A percentile compares a stretch with the other conserved stretches of the same genome.
phyloP scores from a whole-genome alignment of 2,329 filamentous ascomycete genomes.

The Sordariomycetes sp. region DNA sequence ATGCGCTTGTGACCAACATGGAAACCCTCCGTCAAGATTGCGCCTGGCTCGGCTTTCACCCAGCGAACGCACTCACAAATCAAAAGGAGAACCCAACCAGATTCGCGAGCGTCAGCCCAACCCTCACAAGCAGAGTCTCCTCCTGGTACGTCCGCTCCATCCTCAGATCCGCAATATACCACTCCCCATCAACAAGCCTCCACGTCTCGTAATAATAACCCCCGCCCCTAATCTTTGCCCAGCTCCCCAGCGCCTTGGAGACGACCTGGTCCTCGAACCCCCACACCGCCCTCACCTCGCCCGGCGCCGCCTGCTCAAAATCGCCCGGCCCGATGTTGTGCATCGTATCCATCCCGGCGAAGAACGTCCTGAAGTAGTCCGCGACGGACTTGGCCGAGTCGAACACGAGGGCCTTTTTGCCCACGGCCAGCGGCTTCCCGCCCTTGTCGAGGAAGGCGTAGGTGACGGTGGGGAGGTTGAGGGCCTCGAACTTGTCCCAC shows the following conservation, averaged over 20 bases:
- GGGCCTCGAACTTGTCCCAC: background rate
- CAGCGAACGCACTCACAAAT: background rate
- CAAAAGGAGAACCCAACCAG: background rate
- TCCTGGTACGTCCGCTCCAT: background rate
- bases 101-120: background rate
- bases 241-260: background rate
- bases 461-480: background rate
- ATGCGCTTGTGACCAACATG: too few species aligned
- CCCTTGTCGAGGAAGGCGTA: background rate
- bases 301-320: background rate
- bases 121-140: background rate
- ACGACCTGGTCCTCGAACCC: background rate
- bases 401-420: background rate
- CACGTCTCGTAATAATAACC: background rate
- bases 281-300: background rate
- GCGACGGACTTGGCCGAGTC: background rate
- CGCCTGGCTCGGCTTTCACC: too few species aligned
- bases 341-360: background rate
- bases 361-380: background rate
- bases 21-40: too few species aligned
- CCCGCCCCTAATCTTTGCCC: background rate
- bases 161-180: background rate
- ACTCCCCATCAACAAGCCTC: background rate
- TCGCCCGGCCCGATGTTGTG: background rate
- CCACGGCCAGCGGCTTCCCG: background rate